Evolutionary conservation across 2,329 filamentous ascomycete species (phyloP).

Genomic region (Nannizziopsis barbatae): DNA sequence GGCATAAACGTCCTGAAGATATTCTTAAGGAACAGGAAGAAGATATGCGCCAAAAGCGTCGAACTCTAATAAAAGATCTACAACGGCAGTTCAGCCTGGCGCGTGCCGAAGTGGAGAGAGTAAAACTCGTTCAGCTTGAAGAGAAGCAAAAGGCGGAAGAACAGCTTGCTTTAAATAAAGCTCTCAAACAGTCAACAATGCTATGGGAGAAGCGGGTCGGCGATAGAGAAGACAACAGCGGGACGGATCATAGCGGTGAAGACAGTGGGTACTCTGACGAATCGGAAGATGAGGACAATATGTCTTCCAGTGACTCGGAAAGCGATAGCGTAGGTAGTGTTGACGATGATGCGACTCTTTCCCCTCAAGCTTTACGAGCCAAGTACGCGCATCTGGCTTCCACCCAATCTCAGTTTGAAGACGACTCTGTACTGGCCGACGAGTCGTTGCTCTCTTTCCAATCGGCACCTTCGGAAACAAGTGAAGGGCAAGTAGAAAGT

Average conservation of each 20-base stretch:
- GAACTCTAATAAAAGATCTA: constrained; percentile 55
- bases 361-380: constrained; percentile 36
- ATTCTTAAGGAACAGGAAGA: constrained; percentile 66
- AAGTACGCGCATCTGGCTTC: constrained; percentile 34
- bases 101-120: constrained; percentile 46
- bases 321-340: constrained; percentile 33
- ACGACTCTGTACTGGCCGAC: background rate
- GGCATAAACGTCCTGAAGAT: constrained; percentile 51
- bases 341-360: constrained; percentile 34
- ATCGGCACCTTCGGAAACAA: background rate
- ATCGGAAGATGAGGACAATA: constrained; percentile 48
- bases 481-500: background rate
- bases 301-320: constrained; percentile 37
- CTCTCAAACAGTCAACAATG: constrained; percentile 42
- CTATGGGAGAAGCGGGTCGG: constrained; percentile 38
- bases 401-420: background rate
- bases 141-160: constrained; percentile 42
- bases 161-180: constrained; percentile 45
- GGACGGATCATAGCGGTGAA: constrained; percentile 53
- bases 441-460: background rate
- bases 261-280: constrained; percentile 41
- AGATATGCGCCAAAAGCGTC: constrained; percentile 57
- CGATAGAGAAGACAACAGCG: constrained; percentile 36
- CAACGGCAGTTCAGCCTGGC: constrained; percentile 51
- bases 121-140: constrained; percentile 48